Evolutionary conservation across 2,329 filamentous ascomycete genomes (phyloP).

Genomic region (Herpotrichia juniperi): DNA sequence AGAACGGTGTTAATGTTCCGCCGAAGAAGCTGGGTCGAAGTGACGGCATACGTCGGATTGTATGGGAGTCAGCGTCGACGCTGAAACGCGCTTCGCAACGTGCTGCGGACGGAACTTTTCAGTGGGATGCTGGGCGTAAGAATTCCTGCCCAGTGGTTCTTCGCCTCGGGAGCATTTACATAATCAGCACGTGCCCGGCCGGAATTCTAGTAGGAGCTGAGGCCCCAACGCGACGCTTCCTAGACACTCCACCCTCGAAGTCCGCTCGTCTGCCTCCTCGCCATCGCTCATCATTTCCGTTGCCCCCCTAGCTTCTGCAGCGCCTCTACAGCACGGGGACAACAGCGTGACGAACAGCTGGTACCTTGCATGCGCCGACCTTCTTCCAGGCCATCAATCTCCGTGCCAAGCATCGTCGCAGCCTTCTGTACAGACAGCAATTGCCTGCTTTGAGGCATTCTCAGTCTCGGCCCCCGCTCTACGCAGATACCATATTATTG

Average conservation of each 20-base stretch:
- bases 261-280: slow-evolving; percentile 9
- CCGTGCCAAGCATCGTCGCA: not conserved
- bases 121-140: not conserved
- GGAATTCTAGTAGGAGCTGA: not conserved
- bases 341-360: not conserved
- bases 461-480: slow-evolving; percentile 1
- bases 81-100: not conserved
- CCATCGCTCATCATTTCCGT: slow-evolving; percentile 2
- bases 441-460: not conserved
- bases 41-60: slow-evolving; percentile 33
- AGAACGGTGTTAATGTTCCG: slow-evolving; percentile 51
- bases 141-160: not conserved
- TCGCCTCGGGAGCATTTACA: not conserved
- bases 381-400: slow-evolving; percentile 4
- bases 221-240: not conserved
- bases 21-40: slow-evolving; percentile 34
- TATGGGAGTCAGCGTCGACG: not conserved
- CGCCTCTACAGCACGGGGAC: not conserved
- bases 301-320: not conserved
- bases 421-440: not conserved
- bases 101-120: not conserved
- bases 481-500: not conserved
- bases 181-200: slow-evolving; percentile 2
- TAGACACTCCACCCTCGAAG: slow-evolving; percentile 4
- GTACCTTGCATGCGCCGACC: not conserved